Conservation (phyloP, 1,284 basidiomycete genomes). For the Trichosporon ovoides region DNA sequence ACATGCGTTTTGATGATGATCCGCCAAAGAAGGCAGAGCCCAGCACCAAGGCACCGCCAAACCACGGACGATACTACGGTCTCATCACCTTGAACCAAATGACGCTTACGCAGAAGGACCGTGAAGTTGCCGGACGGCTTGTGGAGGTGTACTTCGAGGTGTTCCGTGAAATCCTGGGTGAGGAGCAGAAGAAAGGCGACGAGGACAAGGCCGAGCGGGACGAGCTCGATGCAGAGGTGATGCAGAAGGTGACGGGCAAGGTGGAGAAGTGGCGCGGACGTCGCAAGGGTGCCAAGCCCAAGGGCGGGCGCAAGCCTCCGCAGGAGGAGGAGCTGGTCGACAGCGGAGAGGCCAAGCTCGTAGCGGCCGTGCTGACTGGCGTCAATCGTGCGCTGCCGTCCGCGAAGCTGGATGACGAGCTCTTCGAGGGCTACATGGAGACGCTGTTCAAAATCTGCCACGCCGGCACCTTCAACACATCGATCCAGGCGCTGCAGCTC, state of each 20-base stretch:
- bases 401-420: constrained; percentile 63
- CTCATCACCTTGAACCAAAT: constrained; percentile 93
- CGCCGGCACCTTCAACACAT: constrained; percentile 84
- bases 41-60: constrained; percentile 50
- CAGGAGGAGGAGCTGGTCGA: constrained; percentile 59
- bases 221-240: constrained; percentile 41
- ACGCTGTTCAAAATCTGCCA: constrained; percentile 95
- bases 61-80: constrained; percentile 82
- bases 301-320: constrained; percentile 40
- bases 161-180: constrained; percentile 79
- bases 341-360: constrained; percentile 73
- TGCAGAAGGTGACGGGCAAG: constrained; percentile 48
- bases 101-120: constrained; percentile 67
- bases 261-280: constrained; percentile 48
- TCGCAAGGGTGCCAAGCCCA: constrained; percentile 44
- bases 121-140: constrained; percentile 72
- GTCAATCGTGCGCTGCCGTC: constrained; percentile 94
- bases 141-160: constrained; percentile 93
- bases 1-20: constrained; percentile 49
- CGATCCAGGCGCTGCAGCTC: constrained; percentile 87
- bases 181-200: constrained; percentile 45
- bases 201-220: constrained; percentile 47
- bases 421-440: constrained; percentile 80
- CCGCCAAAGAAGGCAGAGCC: constrained; percentile 34
- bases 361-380: constrained; percentile 88